A percentile compares a stretch with the other conserved stretches of the same genome.
Evolutionary conservation across 2,329 filamentous ascomycete genomes (phyloP).

Genomic region (Fusarium secorum): DNA sequence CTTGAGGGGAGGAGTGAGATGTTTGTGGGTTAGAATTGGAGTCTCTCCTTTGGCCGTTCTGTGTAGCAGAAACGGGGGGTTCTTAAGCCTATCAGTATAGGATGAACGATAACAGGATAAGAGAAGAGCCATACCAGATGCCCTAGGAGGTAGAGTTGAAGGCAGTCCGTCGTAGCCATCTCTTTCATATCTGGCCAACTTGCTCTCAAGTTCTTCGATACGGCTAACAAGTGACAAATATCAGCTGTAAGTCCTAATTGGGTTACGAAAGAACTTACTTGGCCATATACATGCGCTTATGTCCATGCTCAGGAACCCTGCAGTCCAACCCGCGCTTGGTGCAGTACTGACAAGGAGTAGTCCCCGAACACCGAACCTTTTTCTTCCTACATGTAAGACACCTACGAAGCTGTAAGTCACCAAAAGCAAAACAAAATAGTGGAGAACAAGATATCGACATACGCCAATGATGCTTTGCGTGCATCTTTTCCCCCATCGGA

Average conservation of each 20-base stretch:
- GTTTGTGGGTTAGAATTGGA: constrained; percentile 17
- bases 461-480: constrained; percentile 40
- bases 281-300: constrained; percentile 41
- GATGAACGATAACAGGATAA: not conserved
- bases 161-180: constrained; percentile 25
- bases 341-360: constrained; percentile 40
- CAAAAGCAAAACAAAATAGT: constrained; percentile 3
- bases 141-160: constrained; percentile 7
- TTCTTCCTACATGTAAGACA: constrained; percentile 42
- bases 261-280: constrained; percentile 21
- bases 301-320: constrained; percentile 40
- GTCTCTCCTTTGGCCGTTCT: constrained; percentile 8
- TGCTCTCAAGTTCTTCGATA: constrained; percentile 40
- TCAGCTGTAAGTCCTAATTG: not conserved
- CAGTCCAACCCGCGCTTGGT: constrained; percentile 40
- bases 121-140: constrained; percentile 15
- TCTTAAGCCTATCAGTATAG: constrained; percentile 11
- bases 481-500: constrained; percentile 33
- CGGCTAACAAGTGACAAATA: constrained; percentile 6
- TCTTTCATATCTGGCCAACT: constrained; percentile 39
- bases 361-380: constrained; percentile 40
- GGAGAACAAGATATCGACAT: constrained; percentile 20
- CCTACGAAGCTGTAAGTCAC: constrained; percentile 10
- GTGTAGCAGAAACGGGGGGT: not conserved
- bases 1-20: constrained; percentile 34